Evolutionary conservation across 73 alveolate species (phyloP).

Genomic region (Uronychia setigera): DNA sequence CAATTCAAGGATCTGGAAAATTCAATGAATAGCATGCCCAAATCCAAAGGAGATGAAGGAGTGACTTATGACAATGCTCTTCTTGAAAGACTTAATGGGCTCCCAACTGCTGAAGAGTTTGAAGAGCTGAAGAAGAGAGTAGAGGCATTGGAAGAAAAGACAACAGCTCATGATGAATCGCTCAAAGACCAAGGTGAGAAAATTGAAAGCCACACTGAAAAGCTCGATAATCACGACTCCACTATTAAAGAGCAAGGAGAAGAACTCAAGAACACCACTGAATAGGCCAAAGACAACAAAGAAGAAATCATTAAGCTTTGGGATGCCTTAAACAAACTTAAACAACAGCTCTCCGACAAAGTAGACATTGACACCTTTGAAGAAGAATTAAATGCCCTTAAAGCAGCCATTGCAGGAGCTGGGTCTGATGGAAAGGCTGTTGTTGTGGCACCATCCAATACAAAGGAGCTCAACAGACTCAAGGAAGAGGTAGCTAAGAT

Average conservation of each 20-base stretch:
- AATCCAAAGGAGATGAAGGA: too few relatives aligned
- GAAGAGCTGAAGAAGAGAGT: conserved; percentile 1
- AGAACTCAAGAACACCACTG: background rate
- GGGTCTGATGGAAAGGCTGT: conserved; percentile 3
- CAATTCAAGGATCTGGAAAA: background rate
- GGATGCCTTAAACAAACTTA: background rate
- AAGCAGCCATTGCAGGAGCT: background rate
- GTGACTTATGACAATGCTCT: background rate
- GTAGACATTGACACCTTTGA: conserved; percentile 36
- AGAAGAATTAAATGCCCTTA: conserved; percentile 8
- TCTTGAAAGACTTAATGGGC: background rate
- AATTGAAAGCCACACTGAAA: background rate
- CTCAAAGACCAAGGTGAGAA: background rate
- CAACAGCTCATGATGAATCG: background rate
- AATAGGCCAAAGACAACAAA: background rate
- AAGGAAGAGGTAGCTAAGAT: conserved; percentile 16
- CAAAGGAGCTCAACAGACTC: conserved; percentile 22
- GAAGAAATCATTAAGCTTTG: background rate
- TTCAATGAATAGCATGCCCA: background rate
- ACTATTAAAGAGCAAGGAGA: background rate
- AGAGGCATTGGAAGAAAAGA: background rate
- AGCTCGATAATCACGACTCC: background rate
- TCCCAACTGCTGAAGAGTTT: background rate
- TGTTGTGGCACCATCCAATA: background rate
- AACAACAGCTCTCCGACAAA: conserved; percentile 9